Conservation (phyloP, 2,329 filamentous ascomycete genomes). For the Fusarium dlaminii region DNA sequence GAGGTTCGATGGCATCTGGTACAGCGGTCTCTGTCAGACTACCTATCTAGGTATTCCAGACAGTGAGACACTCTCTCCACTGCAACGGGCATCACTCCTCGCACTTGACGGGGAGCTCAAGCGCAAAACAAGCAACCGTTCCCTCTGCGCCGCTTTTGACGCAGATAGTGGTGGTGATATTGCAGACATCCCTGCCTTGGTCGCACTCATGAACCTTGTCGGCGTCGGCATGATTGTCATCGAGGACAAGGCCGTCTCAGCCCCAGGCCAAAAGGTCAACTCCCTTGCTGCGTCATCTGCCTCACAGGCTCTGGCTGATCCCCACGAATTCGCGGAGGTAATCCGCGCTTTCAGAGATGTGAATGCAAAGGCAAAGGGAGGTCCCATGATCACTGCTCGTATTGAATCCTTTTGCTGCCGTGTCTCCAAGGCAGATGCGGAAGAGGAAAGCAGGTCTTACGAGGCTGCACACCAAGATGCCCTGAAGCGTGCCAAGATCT, state of each 20-base stretch:
- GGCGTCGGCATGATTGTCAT: conserved; percentile 19
- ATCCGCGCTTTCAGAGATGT: background rate
- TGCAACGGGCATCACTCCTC: conserved; percentile 5
- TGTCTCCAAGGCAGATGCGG: background rate
- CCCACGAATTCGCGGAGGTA: conserved; percentile 2
- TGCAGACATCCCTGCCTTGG: conserved; percentile 10
- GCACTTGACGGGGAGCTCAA: conserved; percentile 9
- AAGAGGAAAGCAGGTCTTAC: background rate
- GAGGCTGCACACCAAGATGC: conserved; percentile 1
- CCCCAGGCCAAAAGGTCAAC: conserved; percentile 17
- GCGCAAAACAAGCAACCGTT: conserved; percentile 5
- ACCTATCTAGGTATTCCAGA: conserved; percentile 15
- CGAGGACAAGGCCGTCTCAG: conserved; percentile 15
- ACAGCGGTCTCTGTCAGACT: conserved; percentile 22
- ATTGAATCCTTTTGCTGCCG: conserved; percentile 3
- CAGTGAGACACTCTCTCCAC: conserved; percentile 9
- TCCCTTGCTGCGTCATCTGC: conserved; percentile 13
- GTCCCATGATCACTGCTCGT: background rate
- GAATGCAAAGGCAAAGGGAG: background rate
- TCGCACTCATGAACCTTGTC: conserved; percentile 6
- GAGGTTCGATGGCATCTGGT: conserved; percentile 17
- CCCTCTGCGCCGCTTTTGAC: conserved; percentile 16
- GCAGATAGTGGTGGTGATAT: conserved; percentile 13
- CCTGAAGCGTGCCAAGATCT: conserved; percentile 6
- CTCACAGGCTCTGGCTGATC: conserved; percentile 8